Evolutionary conservation across 495 filamentous ascomycete species (phyloP).

Genomic region (Aspergillus haitiensis): DNA sequence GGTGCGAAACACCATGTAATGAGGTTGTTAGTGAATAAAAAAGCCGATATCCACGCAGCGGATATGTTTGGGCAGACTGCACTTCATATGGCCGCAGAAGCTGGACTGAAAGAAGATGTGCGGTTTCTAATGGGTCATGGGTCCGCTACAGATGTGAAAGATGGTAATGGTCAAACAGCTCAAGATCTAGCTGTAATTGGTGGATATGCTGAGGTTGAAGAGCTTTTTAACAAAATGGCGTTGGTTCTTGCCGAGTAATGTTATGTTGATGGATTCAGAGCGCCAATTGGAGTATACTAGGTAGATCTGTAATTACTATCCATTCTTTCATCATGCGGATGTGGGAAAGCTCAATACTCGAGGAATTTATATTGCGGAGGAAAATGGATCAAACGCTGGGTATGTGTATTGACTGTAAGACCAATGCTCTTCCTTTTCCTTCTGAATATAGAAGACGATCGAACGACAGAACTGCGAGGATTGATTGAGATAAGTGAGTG

Average conservation of each 20-base stretch:
- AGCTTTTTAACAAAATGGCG: conserved; percentile 23
- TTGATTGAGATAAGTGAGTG: too few relatives aligned
- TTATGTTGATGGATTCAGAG: background rate
- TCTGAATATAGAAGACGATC: too few relatives aligned
- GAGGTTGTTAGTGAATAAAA: conserved; percentile 27
- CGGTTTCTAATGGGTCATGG: conserved; percentile 31
- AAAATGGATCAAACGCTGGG: background rate
- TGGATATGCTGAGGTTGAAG: conserved; percentile 17
- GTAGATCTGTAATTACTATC: background rate
- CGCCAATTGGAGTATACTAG: background rate
- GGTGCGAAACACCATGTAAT: conserved; percentile 31
- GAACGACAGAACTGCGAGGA: too few relatives aligned
- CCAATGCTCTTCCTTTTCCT: too few relatives aligned
- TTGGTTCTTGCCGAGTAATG: conserved; percentile 17
- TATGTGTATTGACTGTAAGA: background rate
- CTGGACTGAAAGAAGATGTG: conserved; percentile 28
- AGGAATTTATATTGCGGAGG: background rate
- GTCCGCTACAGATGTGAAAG: conserved; percentile 18
- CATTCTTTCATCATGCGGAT: too few relatives aligned
- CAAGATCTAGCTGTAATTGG: conserved; percentile 19
- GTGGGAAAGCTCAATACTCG: background rate
- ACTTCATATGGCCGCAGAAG: conserved; percentile 33
- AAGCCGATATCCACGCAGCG: conserved; percentile 25
- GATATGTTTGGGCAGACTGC: conserved; percentile 37
- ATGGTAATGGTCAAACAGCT: conserved; percentile 32